phyloP scores from a whole-genome alignment of 228 moss, liverwort and hornwort genomes.

The Sphagnum fallax region DNA sequence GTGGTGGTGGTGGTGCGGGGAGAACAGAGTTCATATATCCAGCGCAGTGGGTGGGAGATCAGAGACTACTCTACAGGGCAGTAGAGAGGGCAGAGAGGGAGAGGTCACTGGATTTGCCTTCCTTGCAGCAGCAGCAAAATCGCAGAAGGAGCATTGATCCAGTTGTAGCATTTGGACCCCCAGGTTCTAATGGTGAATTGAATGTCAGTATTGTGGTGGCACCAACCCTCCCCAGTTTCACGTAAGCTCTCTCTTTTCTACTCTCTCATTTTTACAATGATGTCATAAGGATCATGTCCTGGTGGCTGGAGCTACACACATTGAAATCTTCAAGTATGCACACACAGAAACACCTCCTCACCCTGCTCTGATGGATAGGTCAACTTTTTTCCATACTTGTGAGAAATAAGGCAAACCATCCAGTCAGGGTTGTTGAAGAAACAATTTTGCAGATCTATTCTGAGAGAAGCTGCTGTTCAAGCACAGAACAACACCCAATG shows the following conservation, averaged over 20 bases:
- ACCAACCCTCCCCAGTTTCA: slow-evolving; percentile 65
- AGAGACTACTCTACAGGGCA: slow-evolving; percentile 76
- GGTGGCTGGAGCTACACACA: background rate
- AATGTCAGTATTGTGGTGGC: slow-evolving; percentile 88
- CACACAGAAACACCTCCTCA: too few relatives aligned
- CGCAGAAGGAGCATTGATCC: slow-evolving; percentile 47
- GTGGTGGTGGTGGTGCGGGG: background rate
- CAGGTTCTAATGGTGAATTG: slow-evolving; percentile 70
- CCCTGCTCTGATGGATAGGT: too few relatives aligned
- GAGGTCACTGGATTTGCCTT: slow-evolving; percentile 63
- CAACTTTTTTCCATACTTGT: too few relatives aligned
- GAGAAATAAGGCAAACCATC: too few relatives aligned
- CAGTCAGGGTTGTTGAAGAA: too few relatives aligned
- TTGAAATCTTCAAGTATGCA: too few relatives aligned
- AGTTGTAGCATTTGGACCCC: slow-evolving; percentile 82
- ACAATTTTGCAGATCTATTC: too few relatives aligned
- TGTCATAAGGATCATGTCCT: too few relatives aligned
- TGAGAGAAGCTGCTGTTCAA: too few relatives aligned
- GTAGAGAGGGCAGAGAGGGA: slow-evolving; percentile 72
- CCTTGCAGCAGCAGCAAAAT: slow-evolving; percentile 25
- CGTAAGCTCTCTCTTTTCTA: slow-evolving; percentile 24
- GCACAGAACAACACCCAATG: too few relatives aligned
- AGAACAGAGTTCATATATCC: slow-evolving; percentile 74
- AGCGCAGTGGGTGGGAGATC: slow-evolving; percentile 80
- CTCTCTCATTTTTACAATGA: background rate